Conservation (phyloP, 176 grass and related monocot species). For the Pharus latifolius region DNA sequence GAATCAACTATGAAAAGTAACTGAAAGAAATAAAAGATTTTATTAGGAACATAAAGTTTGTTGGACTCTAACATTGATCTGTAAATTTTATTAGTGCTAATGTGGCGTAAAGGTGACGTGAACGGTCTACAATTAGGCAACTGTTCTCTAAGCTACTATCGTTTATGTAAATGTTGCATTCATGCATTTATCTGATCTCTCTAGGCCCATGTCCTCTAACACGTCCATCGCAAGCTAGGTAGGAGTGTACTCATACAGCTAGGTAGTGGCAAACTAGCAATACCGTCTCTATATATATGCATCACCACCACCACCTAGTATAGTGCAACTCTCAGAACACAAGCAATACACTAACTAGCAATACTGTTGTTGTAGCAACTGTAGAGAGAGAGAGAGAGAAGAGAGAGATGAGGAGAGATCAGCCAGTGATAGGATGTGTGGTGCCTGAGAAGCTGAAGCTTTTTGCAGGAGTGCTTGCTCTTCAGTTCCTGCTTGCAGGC, state of each 20-base stretch:
- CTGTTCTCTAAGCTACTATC: slow-evolving; percentile 11
- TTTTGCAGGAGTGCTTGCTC: slow-evolving; percentile 47
- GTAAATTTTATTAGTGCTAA: background rate
- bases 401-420: slow-evolving; percentile 12
- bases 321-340: background rate
- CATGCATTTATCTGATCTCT: slow-evolving; percentile 24
- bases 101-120: slow-evolving; percentile 15
- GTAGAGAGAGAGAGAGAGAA: slow-evolving; percentile 4
- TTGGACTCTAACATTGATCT: background rate
- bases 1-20: background rate
- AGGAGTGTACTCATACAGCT: background rate
- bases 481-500: slow-evolving; percentile 76
- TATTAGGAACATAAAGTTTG: background rate
- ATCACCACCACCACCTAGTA: no score
- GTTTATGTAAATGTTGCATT: slow-evolving; percentile 3
- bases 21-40: background rate
- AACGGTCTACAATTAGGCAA: background rate
- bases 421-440: background rate
- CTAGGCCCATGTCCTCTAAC: slow-evolving; percentile 9
- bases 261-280: background rate
- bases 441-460: slow-evolving; percentile 75
- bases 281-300: slow-evolving; percentile 12
- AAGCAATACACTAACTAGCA: background rate
- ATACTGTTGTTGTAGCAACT: background rate
- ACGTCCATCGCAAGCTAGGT: background rate